Evolutionary conservation across 148 eudicot genomes (phyloP).

Genomic region (Persicaria tinctoria): DNA sequence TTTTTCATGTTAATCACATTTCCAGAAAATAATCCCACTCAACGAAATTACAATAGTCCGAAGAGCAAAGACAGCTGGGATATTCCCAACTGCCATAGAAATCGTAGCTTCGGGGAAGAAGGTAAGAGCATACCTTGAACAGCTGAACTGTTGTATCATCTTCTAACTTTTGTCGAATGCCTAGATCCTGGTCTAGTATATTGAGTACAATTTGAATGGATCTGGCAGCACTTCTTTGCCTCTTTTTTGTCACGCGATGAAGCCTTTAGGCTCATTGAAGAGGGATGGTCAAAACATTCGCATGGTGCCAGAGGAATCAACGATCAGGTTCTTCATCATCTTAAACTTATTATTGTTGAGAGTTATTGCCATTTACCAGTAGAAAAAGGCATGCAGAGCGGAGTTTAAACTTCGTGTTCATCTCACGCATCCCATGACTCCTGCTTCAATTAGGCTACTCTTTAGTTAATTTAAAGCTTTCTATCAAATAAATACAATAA

Average conservation of each 20-base stretch:
- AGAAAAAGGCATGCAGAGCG: too few species aligned
- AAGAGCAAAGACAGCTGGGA: constrained; percentile 91
- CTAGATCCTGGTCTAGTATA: neutral
- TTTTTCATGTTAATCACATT: neutral
- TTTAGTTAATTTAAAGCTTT: neutral
- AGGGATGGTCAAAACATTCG: constrained; percentile 58
- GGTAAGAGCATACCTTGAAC: constrained; percentile 26
- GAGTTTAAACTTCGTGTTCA: too few species aligned
- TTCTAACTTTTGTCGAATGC: too few species aligned
- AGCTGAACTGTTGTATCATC: neutral
- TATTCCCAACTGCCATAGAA: constrained; percentile 97
- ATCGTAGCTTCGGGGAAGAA: constrained; percentile 62
- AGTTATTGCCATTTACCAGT: too few species aligned
- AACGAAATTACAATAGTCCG: constrained; percentile 65
- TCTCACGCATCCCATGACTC: too few species aligned
- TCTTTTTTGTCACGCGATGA: constrained; percentile 95
- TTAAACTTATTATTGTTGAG: too few species aligned
- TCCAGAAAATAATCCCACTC: constrained; percentile 77
- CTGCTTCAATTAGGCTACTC: too few species aligned
- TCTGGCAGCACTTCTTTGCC: constrained; percentile 72
- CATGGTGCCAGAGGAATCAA: constrained; percentile 31
- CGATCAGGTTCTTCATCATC: constrained; percentile 18
- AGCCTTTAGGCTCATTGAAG: constrained; percentile 75
- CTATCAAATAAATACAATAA: neutral
- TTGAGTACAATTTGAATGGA: neutral